phyloP scores from a whole-genome alignment of 2,329 filamentous ascomycete genomes.

The Apiospora malaysiana region DNA sequence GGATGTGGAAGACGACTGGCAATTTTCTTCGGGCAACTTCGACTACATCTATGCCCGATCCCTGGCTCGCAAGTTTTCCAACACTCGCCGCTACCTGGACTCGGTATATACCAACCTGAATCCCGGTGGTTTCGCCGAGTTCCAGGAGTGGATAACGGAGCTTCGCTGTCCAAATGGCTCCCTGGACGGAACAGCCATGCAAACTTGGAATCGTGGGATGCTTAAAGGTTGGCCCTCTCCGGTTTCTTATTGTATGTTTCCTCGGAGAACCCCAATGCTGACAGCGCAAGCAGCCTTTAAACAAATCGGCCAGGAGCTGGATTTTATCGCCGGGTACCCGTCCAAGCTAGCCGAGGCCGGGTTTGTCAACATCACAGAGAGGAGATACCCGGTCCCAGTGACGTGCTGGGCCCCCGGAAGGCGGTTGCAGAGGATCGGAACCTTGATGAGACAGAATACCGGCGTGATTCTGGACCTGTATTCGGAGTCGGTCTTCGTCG shows the following conservation, averaged over 20 bases:
- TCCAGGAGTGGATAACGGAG: constrained; percentile 42
- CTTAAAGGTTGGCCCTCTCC: not conserved
- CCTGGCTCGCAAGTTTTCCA: constrained; percentile 32
- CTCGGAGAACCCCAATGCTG: not conserved
- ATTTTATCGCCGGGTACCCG: not conserved
- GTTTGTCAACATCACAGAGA: constrained; percentile 30
- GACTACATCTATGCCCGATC: constrained; percentile 41
- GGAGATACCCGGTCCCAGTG: constrained; percentile 34
- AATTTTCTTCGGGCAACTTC: constrained; percentile 31
- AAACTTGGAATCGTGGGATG: not conserved
- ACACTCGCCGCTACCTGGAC: constrained; percentile 32
- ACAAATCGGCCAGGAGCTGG: constrained; percentile 32
- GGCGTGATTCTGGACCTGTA: not conserved
- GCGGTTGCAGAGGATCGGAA: constrained; percentile 35
- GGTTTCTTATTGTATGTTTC: not conserved
- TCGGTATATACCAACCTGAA: constrained; percentile 39
- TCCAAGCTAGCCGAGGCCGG: constrained; percentile 23
- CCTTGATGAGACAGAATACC: constrained; percentile 36
- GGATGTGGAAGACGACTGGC: constrained; percentile 35
- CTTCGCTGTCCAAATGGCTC: constrained; percentile 41
- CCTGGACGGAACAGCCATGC: constrained; percentile 37
- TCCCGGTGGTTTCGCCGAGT: constrained; percentile 43
- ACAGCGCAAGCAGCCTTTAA: constrained; percentile 24
- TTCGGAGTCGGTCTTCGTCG: not conserved
- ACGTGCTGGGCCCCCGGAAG: constrained; percentile 40